Evolutionary conservation across 306 rosid genomes (phyloP).

Genomic region (Prosopis cineraria): DNA sequence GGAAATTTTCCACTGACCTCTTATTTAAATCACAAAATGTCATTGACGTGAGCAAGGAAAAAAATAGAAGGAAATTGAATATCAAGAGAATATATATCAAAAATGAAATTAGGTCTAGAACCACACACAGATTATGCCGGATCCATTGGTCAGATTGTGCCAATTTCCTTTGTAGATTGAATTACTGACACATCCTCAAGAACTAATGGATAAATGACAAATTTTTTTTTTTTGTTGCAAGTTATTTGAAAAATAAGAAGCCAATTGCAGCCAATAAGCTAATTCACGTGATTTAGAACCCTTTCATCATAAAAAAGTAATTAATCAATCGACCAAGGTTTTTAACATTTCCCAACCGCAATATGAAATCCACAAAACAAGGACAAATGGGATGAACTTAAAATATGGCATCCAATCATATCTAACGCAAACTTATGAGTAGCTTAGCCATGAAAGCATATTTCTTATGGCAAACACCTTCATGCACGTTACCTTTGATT

Average conservation of each 20-base stretch:
- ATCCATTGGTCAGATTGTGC: not conserved
- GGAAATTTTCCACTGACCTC: not conserved
- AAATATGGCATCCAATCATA: not conserved
- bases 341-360: not conserved
- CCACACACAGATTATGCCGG: not conserved
- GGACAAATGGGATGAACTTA: not conserved
- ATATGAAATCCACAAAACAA: not conserved
- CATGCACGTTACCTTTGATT: not conserved
- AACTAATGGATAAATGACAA: not conserved
- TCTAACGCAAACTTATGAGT: not conserved
- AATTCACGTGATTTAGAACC: not conserved
- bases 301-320: not conserved
- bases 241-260: not conserved
- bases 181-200: not conserved
- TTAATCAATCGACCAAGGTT: not conserved
- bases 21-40: not conserved
- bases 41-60: not conserved
- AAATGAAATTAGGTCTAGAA: not conserved
- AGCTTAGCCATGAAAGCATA: not conserved
- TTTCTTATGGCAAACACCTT: slow-evolving; percentile 9
- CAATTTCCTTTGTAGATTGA: not conserved
- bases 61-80: not conserved
- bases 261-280: too few species aligned
- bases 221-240: not conserved
- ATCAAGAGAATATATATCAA: not conserved